These are phyloP conservation scores for Saccharomyces hybrid DNA, from an alignment of 1,139 yeast genomes.

Conservation along the genomic window DNA sequence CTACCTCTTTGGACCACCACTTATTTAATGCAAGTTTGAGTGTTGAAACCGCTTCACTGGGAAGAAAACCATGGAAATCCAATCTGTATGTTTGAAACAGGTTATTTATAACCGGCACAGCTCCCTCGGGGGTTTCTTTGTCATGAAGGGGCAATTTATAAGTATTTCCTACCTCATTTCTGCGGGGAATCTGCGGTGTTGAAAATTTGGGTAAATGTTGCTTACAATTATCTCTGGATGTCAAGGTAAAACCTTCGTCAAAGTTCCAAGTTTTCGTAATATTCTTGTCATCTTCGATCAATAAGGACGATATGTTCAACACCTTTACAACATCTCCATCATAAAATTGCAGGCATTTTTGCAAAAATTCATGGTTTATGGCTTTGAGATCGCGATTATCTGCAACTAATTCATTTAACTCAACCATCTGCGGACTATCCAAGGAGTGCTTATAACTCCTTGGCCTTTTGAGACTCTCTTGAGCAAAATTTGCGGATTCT, in stretches of 20 bases:
- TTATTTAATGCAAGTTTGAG: constrained; percentile 32
- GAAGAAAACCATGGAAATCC: constrained; percentile 48
- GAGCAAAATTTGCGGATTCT: not conserved
- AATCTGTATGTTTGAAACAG: constrained; percentile 29
- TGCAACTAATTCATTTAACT: constrained; percentile 12
- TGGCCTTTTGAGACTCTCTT: not conserved
- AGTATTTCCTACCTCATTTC: not conserved
- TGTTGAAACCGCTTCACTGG: constrained; percentile 39
- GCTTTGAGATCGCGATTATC: constrained; percentile 15
- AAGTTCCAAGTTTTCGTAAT: not conserved
- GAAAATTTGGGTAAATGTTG: not conserved
- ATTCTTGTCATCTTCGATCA: not conserved
- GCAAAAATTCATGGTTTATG: constrained; percentile 32
- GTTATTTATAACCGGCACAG: constrained; percentile 9
- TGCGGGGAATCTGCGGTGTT: not conserved
- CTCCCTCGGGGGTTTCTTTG: constrained; percentile 10
- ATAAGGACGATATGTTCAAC: not conserved
- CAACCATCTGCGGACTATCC: constrained; percentile 11
- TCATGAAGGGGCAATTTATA: constrained; percentile 5
- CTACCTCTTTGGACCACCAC: constrained; percentile 53
- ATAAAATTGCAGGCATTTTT: constrained; percentile 36
- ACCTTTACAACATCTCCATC: constrained; percentile 33
- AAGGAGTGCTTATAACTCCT: constrained; percentile 3
- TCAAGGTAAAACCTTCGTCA: not conserved
- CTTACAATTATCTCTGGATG: not conserved